Evolutionary conservation across 352 stramenopile genomes (phyloP).

Genomic region (Pythium folliculosum): DNA sequence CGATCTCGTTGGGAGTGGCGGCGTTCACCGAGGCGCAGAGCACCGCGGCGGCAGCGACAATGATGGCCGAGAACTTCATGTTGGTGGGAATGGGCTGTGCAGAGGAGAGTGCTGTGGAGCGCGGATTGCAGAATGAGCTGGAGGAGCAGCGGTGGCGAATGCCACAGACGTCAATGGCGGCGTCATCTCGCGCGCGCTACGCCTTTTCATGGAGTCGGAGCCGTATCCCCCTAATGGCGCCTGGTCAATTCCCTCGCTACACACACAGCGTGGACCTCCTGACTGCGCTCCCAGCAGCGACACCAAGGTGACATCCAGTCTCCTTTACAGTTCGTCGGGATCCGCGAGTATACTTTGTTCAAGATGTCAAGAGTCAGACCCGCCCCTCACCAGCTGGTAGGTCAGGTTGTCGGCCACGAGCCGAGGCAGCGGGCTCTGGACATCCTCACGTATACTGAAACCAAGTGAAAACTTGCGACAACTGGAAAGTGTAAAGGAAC

Average conservation of each 20-base stretch:
- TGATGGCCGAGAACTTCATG: slow-evolving; percentile 48
- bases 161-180: neutral
- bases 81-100: slow-evolving; percentile 6
- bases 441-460: slow-evolving; percentile 22
- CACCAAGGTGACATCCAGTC: neutral
- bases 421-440: no score
- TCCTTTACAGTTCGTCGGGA: slow-evolving; percentile 5
- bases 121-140: slow-evolving; percentile 22
- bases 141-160: slow-evolving; percentile 30
- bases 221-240: no score
- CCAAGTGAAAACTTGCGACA: slow-evolving; percentile 1
- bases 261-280: no score
- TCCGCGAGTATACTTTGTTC: slow-evolving; percentile 11
- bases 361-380: slow-evolving; percentile 18
- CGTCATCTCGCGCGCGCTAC: neutral
- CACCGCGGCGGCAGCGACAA: slow-evolving; percentile 37
- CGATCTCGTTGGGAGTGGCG: neutral
- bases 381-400: slow-evolving; percentile 10
- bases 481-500: slow-evolving; percentile 19
- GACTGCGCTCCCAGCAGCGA: no score
- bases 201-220: slow-evolving; percentile 25
- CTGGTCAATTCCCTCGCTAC: no score
- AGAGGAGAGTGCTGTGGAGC: slow-evolving; percentile 8
- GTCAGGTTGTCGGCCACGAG: neutral
- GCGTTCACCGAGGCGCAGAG: slow-evolving; percentile 27